Conservation (phyloP, 1,139 yeast species). For the Yamadazyma sp. region DNA sequence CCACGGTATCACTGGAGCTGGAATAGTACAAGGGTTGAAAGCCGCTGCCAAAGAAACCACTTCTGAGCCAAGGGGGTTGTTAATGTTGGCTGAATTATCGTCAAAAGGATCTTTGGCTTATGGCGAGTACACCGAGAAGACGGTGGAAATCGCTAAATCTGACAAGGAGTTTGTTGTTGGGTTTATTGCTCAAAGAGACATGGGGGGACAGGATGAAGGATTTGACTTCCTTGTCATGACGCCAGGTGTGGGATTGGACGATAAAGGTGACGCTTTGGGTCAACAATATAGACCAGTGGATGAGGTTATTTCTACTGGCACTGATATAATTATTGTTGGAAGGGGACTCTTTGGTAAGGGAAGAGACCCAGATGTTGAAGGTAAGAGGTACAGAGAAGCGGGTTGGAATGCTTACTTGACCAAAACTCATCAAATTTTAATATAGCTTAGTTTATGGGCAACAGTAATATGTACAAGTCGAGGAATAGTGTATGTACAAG, state of each 20-base stretch:
- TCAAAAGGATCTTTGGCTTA: constrained; percentile 91
- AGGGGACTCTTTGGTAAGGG: constrained; percentile 96
- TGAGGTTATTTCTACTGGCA: constrained; percentile 77
- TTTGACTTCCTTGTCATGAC: constrained; percentile 96
- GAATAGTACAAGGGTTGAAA: constrained; percentile 84
- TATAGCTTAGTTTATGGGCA: neutral
- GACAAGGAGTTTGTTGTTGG: constrained; percentile 93
- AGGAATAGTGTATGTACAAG: neutral
- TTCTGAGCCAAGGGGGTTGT: constrained; percentile 75
- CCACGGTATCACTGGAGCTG: constrained; percentile 95
- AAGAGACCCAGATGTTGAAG: constrained; percentile 85
- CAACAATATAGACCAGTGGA: constrained; percentile 95
- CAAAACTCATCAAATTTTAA: constrained; percentile 25
- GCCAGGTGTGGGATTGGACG: constrained; percentile 98
- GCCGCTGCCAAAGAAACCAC: constrained; percentile 78
- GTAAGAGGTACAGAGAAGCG: constrained; percentile 83
- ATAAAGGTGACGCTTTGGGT: constrained; percentile 94
- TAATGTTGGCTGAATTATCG: constrained; percentile 95
- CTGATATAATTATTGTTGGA: constrained; percentile 95
- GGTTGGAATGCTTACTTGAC: constrained; percentile 88
- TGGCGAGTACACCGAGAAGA: constrained; percentile 84
- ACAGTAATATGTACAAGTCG: neutral
- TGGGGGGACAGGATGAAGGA: constrained; percentile 81
- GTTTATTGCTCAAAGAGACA: constrained; percentile 87
- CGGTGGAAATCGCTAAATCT: constrained; percentile 85